Evolutionary conservation across 2,329 filamentous ascomycete species (phyloP).

Genomic region (Fusarium torulosum): DNA sequence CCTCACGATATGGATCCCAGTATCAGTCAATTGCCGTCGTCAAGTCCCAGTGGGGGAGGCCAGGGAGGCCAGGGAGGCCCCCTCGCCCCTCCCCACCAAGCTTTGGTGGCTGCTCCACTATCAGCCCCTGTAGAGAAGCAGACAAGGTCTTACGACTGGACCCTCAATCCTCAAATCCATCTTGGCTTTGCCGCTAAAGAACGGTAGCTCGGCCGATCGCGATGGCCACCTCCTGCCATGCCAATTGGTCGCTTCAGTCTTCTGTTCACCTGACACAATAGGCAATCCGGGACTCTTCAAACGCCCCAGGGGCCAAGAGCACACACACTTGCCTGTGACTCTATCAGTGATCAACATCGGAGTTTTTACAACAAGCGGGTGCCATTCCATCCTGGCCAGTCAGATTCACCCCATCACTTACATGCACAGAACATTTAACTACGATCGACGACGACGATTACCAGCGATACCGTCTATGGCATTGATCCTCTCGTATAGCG

Average conservation of each 20-base stretch:
- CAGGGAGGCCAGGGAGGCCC: background rate
- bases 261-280: constrained; percentile 1
- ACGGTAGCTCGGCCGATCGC: constrained; percentile 45
- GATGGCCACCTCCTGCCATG: constrained; percentile 17
- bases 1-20: background rate
- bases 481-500: too few species aligned
- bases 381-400: too few species aligned
- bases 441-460: too few species aligned
- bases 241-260: constrained; percentile 11
- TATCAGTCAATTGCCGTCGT: constrained; percentile 29
- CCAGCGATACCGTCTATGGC: too few species aligned
- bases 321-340: too few species aligned
- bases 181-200: constrained; percentile 47
- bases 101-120: constrained; percentile 16
- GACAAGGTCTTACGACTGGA: constrained; percentile 22
- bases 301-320: background rate
- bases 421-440: too few species aligned
- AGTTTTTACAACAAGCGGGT: too few species aligned
- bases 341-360: too few species aligned
- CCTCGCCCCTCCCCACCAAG: constrained; percentile 11
- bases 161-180: constrained; percentile 29
- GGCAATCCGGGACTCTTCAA: background rate
- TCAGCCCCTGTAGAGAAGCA: constrained; percentile 16
- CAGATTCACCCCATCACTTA: too few species aligned
- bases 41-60: background rate